A percentile compares a stretch with the other conserved stretches of the same genome.
These are phyloP conservation scores for Aureobasidium sp. DNA, from an alignment of 2,329 filamentous ascomycete species.

Conservation along the genomic window DNA sequence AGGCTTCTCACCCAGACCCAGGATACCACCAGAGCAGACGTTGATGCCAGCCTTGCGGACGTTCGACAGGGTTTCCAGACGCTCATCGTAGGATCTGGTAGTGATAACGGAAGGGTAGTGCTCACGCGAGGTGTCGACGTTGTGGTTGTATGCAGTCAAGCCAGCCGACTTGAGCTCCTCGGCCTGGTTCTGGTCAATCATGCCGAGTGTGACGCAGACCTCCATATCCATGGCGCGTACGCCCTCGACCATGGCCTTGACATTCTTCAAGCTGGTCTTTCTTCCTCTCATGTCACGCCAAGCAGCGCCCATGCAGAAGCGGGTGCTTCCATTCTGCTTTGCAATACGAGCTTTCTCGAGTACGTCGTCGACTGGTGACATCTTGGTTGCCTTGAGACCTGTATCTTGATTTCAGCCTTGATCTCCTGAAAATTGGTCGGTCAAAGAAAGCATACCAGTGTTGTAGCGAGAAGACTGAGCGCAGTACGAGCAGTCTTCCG, in stretches of 20 bases:
- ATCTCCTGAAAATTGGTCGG: background rate
- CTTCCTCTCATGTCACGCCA: conserved; percentile 92
- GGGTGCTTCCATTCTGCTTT: conserved; percentile 75
- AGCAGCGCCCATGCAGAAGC: conserved; percentile 92
- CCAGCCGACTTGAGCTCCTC: conserved; percentile 76
- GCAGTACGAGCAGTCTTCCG: conserved; percentile 89
- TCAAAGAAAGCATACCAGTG: conserved; percentile 39
- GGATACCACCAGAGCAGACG: conserved; percentile 82
- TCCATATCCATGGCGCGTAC: conserved; percentile 81
- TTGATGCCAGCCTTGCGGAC: conserved; percentile 82
- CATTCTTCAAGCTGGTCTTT: conserved; percentile 74
- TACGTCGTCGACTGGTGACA: conserved; percentile 73
- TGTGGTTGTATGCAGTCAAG: conserved; percentile 89
- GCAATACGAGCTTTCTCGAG: conserved; percentile 70
- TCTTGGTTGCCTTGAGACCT: conserved; percentile 67
- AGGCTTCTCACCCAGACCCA: conserved; percentile 73
- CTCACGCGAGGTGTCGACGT: conserved; percentile 82
- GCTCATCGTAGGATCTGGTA: conserved; percentile 80
- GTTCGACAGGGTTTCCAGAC: conserved; percentile 68
- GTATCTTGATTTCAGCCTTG: background rate
- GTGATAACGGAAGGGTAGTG: conserved; percentile 83
- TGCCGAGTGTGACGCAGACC: conserved; percentile 85
- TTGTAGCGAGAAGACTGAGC: conserved; percentile 77
- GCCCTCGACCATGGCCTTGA: conserved; percentile 78
- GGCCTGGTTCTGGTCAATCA: conserved; percentile 66